Evolutionary conservation across 2,329 filamentous ascomycete genomes (phyloP).

Genomic region (Beauveria caledonica): DNA sequence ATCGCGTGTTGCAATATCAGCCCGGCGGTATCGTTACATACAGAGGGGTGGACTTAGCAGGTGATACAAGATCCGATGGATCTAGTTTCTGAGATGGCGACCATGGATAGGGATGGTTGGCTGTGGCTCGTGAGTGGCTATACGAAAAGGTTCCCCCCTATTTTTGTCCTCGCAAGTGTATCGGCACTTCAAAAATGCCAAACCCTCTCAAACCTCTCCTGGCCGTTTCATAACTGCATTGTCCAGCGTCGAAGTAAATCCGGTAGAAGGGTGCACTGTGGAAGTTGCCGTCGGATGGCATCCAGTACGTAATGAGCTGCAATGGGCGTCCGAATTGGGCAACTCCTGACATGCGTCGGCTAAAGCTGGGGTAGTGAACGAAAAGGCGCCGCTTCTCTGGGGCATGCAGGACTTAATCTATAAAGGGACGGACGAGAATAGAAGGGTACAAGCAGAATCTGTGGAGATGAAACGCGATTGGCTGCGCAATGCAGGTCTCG

Average conservation of each 20-base stretch:
- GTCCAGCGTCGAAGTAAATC: neutral
- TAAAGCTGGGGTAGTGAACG: slow-evolving; percentile 7
- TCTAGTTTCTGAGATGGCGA: neutral
- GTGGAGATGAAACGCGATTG: neutral
- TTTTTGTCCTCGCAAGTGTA: neutral
- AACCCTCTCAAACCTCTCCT: neutral
- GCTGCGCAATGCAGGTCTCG: neutral
- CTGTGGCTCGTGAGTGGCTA: neutral
- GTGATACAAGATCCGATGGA: neutral
- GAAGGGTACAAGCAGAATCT: neutral
- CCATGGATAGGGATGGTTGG: neutral
- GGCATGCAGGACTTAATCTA: neutral
- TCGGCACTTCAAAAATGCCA: neutral
- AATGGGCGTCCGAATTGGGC: neutral
- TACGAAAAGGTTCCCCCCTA: neutral
- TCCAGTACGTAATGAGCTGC: slow-evolving; percentile 10
- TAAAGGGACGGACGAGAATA: neutral
- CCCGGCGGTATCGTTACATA: neutral
- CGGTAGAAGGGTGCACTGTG: neutral
- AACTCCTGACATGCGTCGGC: slow-evolving; percentile 3
- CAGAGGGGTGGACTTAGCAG: neutral
- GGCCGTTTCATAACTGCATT: neutral
- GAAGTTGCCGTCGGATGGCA: neutral
- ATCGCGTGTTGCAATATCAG: neutral
- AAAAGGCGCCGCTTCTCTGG: neutral